Conservation (phyloP, 2,329 filamentous ascomycete species). For the Colletotrichum incanum region DNA sequence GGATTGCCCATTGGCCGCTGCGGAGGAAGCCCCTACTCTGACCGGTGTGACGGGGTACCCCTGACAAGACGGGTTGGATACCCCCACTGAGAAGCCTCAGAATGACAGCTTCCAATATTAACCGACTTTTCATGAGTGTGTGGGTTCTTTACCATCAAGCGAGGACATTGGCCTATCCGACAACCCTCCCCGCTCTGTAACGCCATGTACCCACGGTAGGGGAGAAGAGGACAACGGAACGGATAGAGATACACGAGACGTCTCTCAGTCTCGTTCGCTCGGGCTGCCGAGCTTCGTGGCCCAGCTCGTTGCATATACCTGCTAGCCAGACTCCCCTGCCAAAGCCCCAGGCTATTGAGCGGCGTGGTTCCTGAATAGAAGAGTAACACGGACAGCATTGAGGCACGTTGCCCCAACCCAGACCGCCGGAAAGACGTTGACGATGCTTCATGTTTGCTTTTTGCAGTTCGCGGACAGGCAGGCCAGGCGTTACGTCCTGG, state of each 20-base stretch:
- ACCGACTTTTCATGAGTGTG: slow-evolving; percentile 28
- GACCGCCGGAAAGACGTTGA: slow-evolving; percentile 7
- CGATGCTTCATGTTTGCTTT: slow-evolving; percentile 35
- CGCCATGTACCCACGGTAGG: slow-evolving; percentile 35
- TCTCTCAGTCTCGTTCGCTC: slow-evolving; percentile 14
- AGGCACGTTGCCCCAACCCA: not conserved
- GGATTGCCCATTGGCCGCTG: slow-evolving; percentile 42
- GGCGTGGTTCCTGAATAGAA: not conserved
- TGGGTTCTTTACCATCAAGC: slow-evolving; percentile 18
- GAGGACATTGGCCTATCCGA: slow-evolving; percentile 12
- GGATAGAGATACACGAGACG: not conserved
- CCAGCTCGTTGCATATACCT: slow-evolving; percentile 22
- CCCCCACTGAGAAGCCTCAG: slow-evolving; percentile 37
- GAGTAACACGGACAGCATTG: slow-evolving; percentile 1
- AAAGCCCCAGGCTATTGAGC: slow-evolving; percentile 4
- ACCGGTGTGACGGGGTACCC: slow-evolving; percentile 23
- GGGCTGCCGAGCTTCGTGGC: slow-evolving; percentile 21
- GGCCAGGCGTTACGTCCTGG: not conserved
- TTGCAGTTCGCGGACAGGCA: slow-evolving; percentile 19
- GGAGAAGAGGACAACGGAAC: slow-evolving; percentile 8
- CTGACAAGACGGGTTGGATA: slow-evolving; percentile 12
- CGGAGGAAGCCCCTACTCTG: slow-evolving; percentile 14
- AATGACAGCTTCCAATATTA: slow-evolving; percentile 34
- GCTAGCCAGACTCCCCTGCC: slow-evolving; percentile 4
- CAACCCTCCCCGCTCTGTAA: slow-evolving; percentile 18